These are phyloP conservation scores for Ramaria sp. DNA, from an alignment of 768 basidiomycete genomes.

Conservation along the genomic window DNA sequence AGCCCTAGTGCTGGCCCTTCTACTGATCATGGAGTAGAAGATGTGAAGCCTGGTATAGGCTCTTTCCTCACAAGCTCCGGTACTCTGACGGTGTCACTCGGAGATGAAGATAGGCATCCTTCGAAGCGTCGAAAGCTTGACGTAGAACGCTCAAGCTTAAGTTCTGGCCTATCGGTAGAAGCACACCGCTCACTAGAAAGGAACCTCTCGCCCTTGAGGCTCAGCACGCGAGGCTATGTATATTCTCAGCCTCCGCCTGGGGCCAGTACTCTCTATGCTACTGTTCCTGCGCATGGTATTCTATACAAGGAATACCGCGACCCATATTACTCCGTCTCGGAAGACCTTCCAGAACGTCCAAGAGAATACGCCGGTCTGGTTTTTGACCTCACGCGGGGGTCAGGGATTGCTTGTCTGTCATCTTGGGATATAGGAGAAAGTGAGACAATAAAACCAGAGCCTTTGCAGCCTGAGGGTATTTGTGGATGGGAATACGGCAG, in stretches of 20 bases:
- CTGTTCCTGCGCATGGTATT: conserved; percentile 36
- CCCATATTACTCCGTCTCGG: conserved; percentile 69
- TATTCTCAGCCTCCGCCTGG: conserved; percentile 46
- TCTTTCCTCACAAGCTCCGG: conserved; percentile 1
- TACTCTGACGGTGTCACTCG: neutral
- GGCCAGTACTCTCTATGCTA: conserved; percentile 32
- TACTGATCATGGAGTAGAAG: neutral
- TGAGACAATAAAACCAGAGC: conserved; percentile 1
- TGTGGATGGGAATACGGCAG: conserved; percentile 78
- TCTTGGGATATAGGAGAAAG: conserved; percentile 38
- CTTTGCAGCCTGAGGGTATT: conserved; percentile 23
- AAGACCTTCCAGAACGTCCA: conserved; percentile 57
- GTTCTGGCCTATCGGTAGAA: neutral
- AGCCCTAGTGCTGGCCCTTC: neutral
- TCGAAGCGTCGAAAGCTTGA: neutral
- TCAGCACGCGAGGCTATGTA: conserved; percentile 23
- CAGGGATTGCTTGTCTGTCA: conserved; percentile 44
- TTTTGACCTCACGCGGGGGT: conserved; percentile 61
- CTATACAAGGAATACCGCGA: conserved; percentile 55
- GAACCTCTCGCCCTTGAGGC: conserved; percentile 15
- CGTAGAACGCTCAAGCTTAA: neutral
- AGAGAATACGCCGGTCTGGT: conserved; percentile 72
- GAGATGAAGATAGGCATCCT: neutral
- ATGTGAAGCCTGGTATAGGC: neutral
- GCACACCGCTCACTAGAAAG: neutral